Base-by-base conservation (phyloP, 169 alveolate species). In the Plasmodium gaboni region DNA sequence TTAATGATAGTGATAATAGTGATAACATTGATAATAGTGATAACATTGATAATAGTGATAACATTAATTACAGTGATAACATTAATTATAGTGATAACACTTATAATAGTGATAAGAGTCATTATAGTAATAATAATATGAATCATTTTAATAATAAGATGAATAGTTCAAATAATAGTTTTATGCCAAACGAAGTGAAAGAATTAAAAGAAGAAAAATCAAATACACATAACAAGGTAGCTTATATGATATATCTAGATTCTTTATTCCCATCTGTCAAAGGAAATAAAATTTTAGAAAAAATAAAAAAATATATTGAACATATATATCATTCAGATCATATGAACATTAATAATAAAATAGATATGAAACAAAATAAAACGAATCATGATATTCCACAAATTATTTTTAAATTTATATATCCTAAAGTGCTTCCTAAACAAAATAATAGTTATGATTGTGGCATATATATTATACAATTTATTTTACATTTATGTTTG, bases 381-480 rank as follows among this genome's bases (percentile, higher is more conserved):
- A 42, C 13, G 7, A 1, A 9, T 10, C 13, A 17, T 19, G 48
- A 6, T 63, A 17, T 51, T 9, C 87, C 83, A 22, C 48, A 67
- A 63, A 88, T 83, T 67, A 72, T 6, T 89, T 92, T 76, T 71
- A 92, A 87, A 65, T 92, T 88, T 19, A 38, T 59, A 5, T 71
- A 67, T 55, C 89, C 87, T 13, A 69, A 67, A 32, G 48, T 88
- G 38, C 71, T 74, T 38, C 95, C 95, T 1, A 74, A 83, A 22
- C 95, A 92, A 68, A 72, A 88, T 32, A 92, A 92, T 44, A 93
- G 93, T 0, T 85, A 92, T 63, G 95, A 92, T 57, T 92, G 95
- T 51, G 95, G 95, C 4, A 85, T 92, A 32, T 92, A 88, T 72
- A 83, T 92, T 32, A 74, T 92, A 44, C 92, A 92, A 24, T 92